Evolutionary conservation across 2,329 filamentous ascomycete genomes (phyloP).

Genomic region (Aureobasidium mangrovei): DNA sequence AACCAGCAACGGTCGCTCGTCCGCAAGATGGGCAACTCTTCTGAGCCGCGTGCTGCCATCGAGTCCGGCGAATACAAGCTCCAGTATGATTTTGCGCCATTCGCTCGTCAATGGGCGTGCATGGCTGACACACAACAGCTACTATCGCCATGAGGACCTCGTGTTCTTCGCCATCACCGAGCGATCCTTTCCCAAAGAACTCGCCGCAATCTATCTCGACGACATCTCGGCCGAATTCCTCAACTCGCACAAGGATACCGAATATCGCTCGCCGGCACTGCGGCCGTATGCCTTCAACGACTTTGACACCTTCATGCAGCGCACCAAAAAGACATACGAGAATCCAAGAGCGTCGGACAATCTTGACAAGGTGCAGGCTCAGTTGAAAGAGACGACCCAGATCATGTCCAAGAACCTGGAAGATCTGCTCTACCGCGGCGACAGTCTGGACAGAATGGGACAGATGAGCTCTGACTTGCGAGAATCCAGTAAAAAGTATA

Average conservation of each 20-base stretch:
- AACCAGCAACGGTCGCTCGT: slow-evolving; percentile 83
- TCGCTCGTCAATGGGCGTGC: neutral
- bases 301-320: slow-evolving; percentile 93
- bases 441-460: slow-evolving; percentile 93
- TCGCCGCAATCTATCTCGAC: slow-evolving; percentile 95
- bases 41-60: slow-evolving; percentile 84
- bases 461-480: slow-evolving; percentile 79
- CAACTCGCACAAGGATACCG: slow-evolving; percentile 65
- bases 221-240: slow-evolving; percentile 88
- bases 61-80: slow-evolving; percentile 75
- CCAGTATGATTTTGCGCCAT: slow-evolving; percentile 54
- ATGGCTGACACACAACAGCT: slow-evolving; percentile 45
- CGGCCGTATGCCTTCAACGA: slow-evolving; percentile 96
- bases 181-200: slow-evolving; percentile 88
- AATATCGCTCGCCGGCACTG: slow-evolving; percentile 65
- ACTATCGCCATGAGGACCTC: slow-evolving; percentile 73
- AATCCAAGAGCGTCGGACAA: slow-evolving; percentile 87
- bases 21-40: slow-evolving; percentile 77
- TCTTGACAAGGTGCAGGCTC: slow-evolving; percentile 90
- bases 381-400: slow-evolving; percentile 94
- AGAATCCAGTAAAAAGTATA: slow-evolving; percentile 93
- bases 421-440: slow-evolving; percentile 88
- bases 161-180: slow-evolving; percentile 94
- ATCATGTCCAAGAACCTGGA: slow-evolving; percentile 99
- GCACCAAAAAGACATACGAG: slow-evolving; percentile 88